Conservation (phyloP, 2,329 filamentous ascomycete species). For the Fusarium phyllophilum region DNA sequence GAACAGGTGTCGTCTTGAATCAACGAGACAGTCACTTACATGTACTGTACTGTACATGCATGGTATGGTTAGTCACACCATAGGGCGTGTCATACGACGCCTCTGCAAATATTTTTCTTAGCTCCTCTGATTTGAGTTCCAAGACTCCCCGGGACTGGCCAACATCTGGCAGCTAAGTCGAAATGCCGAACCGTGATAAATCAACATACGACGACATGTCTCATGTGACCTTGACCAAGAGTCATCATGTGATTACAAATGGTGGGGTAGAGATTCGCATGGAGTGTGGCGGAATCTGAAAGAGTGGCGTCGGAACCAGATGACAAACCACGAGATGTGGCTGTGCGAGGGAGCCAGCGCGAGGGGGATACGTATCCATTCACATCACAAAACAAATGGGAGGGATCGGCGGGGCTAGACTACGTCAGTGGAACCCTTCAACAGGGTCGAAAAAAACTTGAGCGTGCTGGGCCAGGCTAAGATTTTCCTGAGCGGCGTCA, state of each 20-base stretch:
- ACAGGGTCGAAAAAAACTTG: conserved; percentile 31
- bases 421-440: conserved; percentile 41
- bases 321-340: conserved; percentile 40
- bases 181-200: conserved; percentile 3
- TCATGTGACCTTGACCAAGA: conserved; percentile 29
- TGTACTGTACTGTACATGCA: neutral
- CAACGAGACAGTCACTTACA: conserved; percentile 2
- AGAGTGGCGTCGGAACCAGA: conserved; percentile 18
- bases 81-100: conserved; percentile 38
- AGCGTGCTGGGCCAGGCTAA: conserved; percentile 29
- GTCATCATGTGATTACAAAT: conserved; percentile 41
- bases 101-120: conserved; percentile 12
- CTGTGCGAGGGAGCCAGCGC: conserved; percentile 28
- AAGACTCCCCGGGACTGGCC: neutral
- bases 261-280: conserved; percentile 16
- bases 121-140: conserved; percentile 4
- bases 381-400: neutral
- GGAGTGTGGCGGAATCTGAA: conserved; percentile 42
- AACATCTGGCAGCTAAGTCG: conserved; percentile 13
- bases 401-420: conserved; percentile 37
- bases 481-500: conserved; percentile 32
- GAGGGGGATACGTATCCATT: conserved; percentile 5
- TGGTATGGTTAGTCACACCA: conserved; percentile 39
- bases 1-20: conserved; percentile 12
- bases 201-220: conserved; percentile 29